phyloP scores from a whole-genome alignment of 768 basidiomycete genomes.

The Panellus pusillus region DNA sequence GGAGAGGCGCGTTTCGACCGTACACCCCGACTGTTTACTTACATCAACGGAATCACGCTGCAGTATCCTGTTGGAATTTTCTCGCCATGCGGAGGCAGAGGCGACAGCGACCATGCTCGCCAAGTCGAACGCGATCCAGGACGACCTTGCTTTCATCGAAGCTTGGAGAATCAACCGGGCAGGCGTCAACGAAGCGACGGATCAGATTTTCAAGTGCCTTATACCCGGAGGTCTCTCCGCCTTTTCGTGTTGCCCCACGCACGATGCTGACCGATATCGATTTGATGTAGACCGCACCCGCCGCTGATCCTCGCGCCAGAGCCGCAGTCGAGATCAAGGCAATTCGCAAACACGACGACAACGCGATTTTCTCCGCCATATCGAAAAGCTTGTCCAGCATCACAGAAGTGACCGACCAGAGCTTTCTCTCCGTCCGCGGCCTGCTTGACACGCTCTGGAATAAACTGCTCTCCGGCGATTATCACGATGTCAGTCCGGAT shows the following conservation, averaged over 20 bases:
- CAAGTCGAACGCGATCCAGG: background rate
- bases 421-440: background rate
- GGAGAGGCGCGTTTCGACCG: background rate
- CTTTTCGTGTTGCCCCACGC: background rate
- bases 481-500: background rate
- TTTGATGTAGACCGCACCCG: background rate
- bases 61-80: slow-evolving; percentile 2
- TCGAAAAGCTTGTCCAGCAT: background rate
- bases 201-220: background rate
- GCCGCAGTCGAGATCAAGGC: background rate
- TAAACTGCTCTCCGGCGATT: background rate
- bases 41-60: background rate
- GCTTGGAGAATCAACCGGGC: background rate
- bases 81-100: background rate
- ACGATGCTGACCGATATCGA: background rate
- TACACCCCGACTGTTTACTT: too few relatives aligned
- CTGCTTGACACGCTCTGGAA: background rate
- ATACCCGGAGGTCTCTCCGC: background rate
- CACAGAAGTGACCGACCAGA: background rate
- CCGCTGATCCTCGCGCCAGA: background rate
- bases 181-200: background rate
- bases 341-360: background rate
- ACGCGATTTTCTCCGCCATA: background rate
- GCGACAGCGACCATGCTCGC: background rate
- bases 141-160: slow-evolving; percentile 1